Conservation (phyloP, 176 grass and related monocot genomes). For the Carex cristatella region DNA sequence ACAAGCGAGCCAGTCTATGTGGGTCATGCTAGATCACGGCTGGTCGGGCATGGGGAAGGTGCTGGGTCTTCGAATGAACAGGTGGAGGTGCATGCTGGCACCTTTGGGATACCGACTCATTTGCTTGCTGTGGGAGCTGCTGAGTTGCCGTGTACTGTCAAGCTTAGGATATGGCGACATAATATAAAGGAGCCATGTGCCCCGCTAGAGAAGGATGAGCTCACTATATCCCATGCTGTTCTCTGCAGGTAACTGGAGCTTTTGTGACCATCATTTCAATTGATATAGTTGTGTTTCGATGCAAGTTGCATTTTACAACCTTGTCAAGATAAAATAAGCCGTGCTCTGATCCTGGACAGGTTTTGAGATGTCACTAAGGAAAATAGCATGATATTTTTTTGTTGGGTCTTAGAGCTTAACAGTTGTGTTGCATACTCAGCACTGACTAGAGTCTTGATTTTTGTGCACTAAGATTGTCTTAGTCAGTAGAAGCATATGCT, state of each 20-base stretch:
- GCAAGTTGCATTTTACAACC: neutral
- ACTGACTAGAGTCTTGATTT: neutral
- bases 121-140: slow-evolving; percentile 55
- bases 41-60: slow-evolving; percentile 39
- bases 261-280: neutral
- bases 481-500: neutral
- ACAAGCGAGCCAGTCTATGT: neutral
- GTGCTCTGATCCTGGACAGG: neutral
- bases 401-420: neutral
- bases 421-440: neutral
- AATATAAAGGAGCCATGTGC: slow-evolving; percentile 56
- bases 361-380: neutral
- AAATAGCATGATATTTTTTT: neutral
- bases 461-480: neutral
- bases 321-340: neutral
- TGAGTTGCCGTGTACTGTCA: slow-evolving; percentile 98
- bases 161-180: slow-evolving; percentile 93
- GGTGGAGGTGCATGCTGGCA: slow-evolving; percentile 48
- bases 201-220: slow-evolving; percentile 33
- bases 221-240: slow-evolving; percentile 95
- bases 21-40: slow-evolving; percentile 3
- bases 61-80: slow-evolving; percentile 55
- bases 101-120: slow-evolving; percentile 55
- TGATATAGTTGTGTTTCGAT: neutral
- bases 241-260: slow-evolving; percentile 72